Evolutionary conservation across 495 filamentous ascomycete species (phyloP).

Genomic region (Xylaria longipes): DNA sequence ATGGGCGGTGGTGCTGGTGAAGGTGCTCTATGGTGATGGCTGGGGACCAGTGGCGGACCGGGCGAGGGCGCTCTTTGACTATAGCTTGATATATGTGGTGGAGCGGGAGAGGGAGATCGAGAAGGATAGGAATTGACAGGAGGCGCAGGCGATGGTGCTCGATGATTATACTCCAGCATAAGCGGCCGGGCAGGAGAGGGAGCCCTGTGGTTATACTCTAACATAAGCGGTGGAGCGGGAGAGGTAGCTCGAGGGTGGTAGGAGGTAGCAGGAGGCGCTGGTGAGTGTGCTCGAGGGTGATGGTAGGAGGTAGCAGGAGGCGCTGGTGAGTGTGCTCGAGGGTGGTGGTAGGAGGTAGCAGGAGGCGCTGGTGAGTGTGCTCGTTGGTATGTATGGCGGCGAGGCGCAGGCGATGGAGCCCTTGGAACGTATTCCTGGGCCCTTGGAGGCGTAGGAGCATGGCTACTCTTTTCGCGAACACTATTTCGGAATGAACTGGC

Average conservation of each 20-base stretch:
- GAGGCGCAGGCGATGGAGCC: conserved; percentile 42
- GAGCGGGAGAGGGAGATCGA: conserved; percentile 26
- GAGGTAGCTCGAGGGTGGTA: background rate
- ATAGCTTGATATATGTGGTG: conserved; percentile 10
- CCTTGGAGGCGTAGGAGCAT: conserved; percentile 37
- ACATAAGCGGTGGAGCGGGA: conserved; percentile 43
- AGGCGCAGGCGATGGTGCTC: conserved; percentile 57
- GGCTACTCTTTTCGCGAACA: conserved; percentile 34
- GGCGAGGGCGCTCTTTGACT: conserved; percentile 18
- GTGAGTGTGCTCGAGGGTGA: conserved; percentile 53
- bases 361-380: conserved; percentile 37
- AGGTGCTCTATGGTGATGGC: conserved; percentile 56
- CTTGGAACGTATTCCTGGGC: conserved; percentile 40
- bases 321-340: conserved; percentile 11
- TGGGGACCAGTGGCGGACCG: conserved; percentile 53
- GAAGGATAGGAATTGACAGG: conserved; percentile 38
- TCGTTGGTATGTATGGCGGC: conserved; percentile 27
- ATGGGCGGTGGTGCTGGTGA: conserved; percentile 54
- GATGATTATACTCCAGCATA: conserved; percentile 29
- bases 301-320: conserved; percentile 42
- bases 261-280: conserved; percentile 34
- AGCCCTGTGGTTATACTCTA: conserved; percentile 50
- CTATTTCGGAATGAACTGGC: conserved; percentile 38
- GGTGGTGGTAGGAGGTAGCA: conserved; percentile 27
- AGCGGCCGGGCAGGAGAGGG: conserved; percentile 58